Evolutionary conservation across 306 rosid species (phyloP).

Genomic region (Acacia acuminata): DNA sequence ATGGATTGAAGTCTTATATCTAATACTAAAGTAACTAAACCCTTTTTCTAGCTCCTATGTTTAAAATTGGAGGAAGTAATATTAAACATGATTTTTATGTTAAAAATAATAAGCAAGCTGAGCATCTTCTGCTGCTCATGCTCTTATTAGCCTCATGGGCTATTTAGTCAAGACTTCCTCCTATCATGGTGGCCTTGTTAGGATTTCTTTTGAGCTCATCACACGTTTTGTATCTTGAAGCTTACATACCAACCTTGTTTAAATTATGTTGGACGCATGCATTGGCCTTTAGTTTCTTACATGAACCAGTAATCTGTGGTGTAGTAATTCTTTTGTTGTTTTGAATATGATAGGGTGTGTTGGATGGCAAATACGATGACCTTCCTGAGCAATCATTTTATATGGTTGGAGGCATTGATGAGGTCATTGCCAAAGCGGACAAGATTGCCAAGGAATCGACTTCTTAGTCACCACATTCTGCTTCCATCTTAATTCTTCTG

Average conservation of each 20-base stretch:
- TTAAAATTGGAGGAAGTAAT: no score
- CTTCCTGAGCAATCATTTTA: conserved; percentile 90
- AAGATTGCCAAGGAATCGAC: conserved; percentile 94
- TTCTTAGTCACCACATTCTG: conserved; percentile 36
- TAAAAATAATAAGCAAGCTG: neutral
- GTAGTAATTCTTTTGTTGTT: neutral
- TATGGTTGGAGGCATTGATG: conserved; percentile 99
- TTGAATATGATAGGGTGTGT: conserved; percentile 69
- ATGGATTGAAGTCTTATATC: no score
- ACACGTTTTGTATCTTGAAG: neutral
- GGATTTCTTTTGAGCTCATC: neutral
- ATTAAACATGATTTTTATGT: neutral
- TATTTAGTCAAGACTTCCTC: neutral
- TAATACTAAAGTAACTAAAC: no score
- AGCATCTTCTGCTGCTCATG: neutral
- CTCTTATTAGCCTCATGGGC: neutral
- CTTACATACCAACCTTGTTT: neutral
- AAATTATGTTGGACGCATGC: neutral
- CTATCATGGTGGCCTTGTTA: neutral
- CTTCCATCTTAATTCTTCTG: conserved; percentile 30
- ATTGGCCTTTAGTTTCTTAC: neutral
- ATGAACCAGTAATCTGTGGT: neutral
- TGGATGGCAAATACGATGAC: conserved; percentile 96
- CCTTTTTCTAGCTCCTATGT: no score
- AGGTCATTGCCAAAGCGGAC: conserved; percentile 94